Evolutionary conservation across 306 rosid species (phyloP).

Genomic region (cucumber (Cucumis sativus)): Cucumber_9930_V3 NC_026657.2:30801001-30801500

Average conservation of each 20-base stretch:
- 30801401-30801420: slow-evolving; percentile 57
- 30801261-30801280: slow-evolving; percentile 57
- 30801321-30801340: slow-evolving; percentile 42
- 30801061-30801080: slow-evolving; percentile 48
- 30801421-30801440: slow-evolving; percentile 31
- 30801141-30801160: slow-evolving; percentile 59
- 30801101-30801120: slow-evolving; percentile 46
- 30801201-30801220: slow-evolving; percentile 55
- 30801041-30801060: slow-evolving; percentile 36
- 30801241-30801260: slow-evolving; percentile 65
- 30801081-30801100: slow-evolving; percentile 52
- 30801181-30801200: slow-evolving; percentile 53
- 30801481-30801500: slow-evolving; percentile 55
- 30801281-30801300: slow-evolving; percentile 54
- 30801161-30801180: slow-evolving; percentile 42
- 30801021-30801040: slow-evolving; percentile 45
- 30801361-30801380: slow-evolving; percentile 23
- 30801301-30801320: slow-evolving; percentile 56
- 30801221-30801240: slow-evolving; percentile 44
- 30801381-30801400: slow-evolving; percentile 76
- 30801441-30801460: neutral
- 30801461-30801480: slow-evolving; percentile 67
- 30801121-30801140: slow-evolving; percentile 31
- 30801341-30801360: slow-evolving; percentile 57
- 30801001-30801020: slow-evolving; percentile 46